These are phyloP conservation scores for Schwanniomyces yamadae DNA, from an alignment of 805 yeast genomes.

Conservation along the genomic window DNA sequence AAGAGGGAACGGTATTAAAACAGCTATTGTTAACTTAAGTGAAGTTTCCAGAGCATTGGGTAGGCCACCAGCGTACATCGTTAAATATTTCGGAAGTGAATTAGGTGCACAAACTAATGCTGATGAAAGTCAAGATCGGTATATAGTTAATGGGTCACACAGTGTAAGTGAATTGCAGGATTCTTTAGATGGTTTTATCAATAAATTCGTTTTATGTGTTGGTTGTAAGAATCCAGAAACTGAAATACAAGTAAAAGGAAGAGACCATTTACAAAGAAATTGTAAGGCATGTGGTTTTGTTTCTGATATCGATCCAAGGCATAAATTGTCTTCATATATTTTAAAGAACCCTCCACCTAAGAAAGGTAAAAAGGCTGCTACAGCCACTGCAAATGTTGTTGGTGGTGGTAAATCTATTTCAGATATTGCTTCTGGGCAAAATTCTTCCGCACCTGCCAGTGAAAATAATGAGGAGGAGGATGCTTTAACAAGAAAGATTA, in stretches of 20 bases:
- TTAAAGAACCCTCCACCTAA: slow-evolving; percentile 83
- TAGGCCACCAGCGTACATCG: slow-evolving; percentile 88
- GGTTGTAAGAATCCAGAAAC: slow-evolving; percentile 98
- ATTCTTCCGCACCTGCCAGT: slow-evolving; percentile 18
- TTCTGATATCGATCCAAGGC: slow-evolving; percentile 79
- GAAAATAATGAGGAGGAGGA: slow-evolving; percentile 58
- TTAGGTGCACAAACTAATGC: slow-evolving; percentile 93
- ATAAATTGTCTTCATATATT: slow-evolving; percentile 82
- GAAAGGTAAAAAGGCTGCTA: slow-evolving; percentile 76
- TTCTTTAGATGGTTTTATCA: slow-evolving; percentile 88
- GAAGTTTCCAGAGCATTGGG: slow-evolving; percentile 94
- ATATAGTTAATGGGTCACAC: slow-evolving; percentile 91
- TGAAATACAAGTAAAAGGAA: slow-evolving; percentile 76
- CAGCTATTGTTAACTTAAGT: slow-evolving; percentile 83
- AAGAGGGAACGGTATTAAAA: slow-evolving; percentile 98
- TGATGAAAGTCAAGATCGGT: slow-evolving; percentile 79
- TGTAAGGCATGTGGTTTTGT: slow-evolving; percentile 98
- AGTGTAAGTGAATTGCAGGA: slow-evolving; percentile 90
- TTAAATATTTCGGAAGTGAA: slow-evolving; percentile 95
- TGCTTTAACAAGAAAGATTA: slow-evolving; percentile 72
- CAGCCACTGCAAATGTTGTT: slow-evolving; percentile 85
- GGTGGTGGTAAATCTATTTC: slow-evolving; percentile 83
- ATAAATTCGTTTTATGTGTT: slow-evolving; percentile 89
- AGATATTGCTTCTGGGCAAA: slow-evolving; percentile 63
- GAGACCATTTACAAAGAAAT: slow-evolving; percentile 77